phyloP scores from a whole-genome alignment of 2,329 filamentous ascomycete species.

The Colletotrichum viniferum region DNA sequence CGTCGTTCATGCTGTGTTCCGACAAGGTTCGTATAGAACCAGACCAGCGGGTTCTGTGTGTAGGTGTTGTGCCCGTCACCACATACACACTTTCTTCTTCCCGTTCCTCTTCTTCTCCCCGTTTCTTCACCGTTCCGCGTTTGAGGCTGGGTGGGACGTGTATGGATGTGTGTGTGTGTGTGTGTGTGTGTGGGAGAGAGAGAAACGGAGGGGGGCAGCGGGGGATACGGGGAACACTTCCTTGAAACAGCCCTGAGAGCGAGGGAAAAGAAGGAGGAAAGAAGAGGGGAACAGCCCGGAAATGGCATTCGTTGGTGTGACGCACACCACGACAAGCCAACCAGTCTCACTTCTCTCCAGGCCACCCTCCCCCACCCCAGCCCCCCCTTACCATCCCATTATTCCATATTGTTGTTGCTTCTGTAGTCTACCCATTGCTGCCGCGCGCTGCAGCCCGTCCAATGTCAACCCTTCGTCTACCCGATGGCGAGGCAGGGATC shows the following conservation, averaged over 20 bases:
- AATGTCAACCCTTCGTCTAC: not conserved
- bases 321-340: not conserved
- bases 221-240: not conserved
- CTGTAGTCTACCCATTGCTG: not conserved
- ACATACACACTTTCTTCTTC: not conserved
- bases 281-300: not conserved
- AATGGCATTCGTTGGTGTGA: not conserved
- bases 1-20: conserved; percentile 18
- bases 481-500: not conserved
- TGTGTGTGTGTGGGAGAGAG: not conserved
- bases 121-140: not conserved
- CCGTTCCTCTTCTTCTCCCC: not conserved
- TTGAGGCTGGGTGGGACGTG: not conserved
- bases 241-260: not conserved
- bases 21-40: conserved; percentile 15
- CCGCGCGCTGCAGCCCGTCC: not conserved
- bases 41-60: conserved; percentile 5
- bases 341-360: not conserved
- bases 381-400: not conserved
- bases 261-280: not conserved
- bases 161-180: not conserved
- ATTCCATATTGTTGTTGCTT: not conserved
- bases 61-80: not conserved
- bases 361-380: not conserved
- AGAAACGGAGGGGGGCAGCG: not conserved